Evolutionary conservation across 805 yeast genomes (phyloP), one percentile per base, ranked within the genome.

Genomic region (Wickerhamomyces subpelliculosus): DNA sequence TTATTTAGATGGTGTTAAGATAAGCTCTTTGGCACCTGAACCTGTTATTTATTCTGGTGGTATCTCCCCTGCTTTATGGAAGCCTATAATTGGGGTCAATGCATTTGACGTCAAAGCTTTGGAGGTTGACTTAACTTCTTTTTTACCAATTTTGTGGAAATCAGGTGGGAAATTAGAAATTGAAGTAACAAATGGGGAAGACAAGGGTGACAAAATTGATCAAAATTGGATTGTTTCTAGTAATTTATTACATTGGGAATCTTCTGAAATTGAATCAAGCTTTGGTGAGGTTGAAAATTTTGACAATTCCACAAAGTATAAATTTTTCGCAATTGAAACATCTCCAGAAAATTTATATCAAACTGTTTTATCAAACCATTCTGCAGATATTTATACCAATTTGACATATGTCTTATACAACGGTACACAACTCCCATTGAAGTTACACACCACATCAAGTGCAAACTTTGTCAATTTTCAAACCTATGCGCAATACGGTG

Each of bases 11-110:
- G 85, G 73, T 23, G 48, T 66, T 20, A 68, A 81, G 36, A 72
- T 85, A 8, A 80, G 80, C 2, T 62, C 78, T 4, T 72, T 72
- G 22, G 64, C 78, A 20, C 94, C 95, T 3, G 76, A 73, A 46
- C 89, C 90, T 2, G 74, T 79, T 8, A 71, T 87, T 13, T 87
- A 70, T 61, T 78, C 95, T 1, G 95, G 95, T 7, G 95, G 95
- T 2, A 61, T 79, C 25, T 73, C 88, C 2, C 95, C 96, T 1
- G 68, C 80, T 4, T 61, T 86, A 34, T 87, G 96, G 96, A 68
- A 72, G 35, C 86, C 94, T 4, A 75, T 84, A 43, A 95, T 86
- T 7, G 79, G 85, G 3, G 68, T 73, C 16, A 72, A 77, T 41
- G 80, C 95, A 1, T 84, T 78, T 60, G 94, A 87, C 55, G 63